Conservation (phyloP, 345 rosid genomes). For the Noccaea caerulescens region DNA sequence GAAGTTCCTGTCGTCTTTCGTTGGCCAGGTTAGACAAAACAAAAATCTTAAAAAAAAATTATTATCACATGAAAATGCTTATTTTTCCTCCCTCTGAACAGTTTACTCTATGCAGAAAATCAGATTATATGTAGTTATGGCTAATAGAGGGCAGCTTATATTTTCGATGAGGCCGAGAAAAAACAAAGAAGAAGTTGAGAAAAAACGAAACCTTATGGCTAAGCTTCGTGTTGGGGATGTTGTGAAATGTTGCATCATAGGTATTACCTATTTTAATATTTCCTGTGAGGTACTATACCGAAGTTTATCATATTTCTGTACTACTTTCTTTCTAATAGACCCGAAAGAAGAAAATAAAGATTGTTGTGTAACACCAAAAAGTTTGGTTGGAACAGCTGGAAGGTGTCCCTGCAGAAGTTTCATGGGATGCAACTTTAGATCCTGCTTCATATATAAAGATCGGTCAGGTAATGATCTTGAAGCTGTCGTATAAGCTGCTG, state of each 20-base stretch:
- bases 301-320: not conserved
- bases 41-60: constrained; percentile 8
- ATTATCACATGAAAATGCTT: not conserved
- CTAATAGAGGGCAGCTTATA: constrained; percentile 75
- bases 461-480: constrained; percentile 69
- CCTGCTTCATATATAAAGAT: constrained; percentile 77
- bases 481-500: constrained; percentile 1
- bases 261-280: constrained; percentile 88
- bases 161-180: constrained; percentile 84
- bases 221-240: constrained; percentile 90
- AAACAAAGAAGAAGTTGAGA: constrained; percentile 71
- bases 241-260: constrained; percentile 84
- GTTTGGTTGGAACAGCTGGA: constrained; percentile 65
- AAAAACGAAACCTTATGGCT: constrained; percentile 83
- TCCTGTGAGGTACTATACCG: constrained; percentile 75
- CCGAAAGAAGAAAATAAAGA: not conserved
- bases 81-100: not conserved
- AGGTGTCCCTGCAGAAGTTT: constrained; percentile 89
- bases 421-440: constrained; percentile 97
- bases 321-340: not conserved
- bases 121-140: constrained; percentile 61
- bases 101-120: constrained; percentile 59
- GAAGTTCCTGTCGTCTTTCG: constrained; percentile 78
- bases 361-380: constrained; percentile 14
- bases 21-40: constrained; percentile 74